Conservation (phyloP, 1,139 yeast species). For the Taphrina sp. region DNA sequence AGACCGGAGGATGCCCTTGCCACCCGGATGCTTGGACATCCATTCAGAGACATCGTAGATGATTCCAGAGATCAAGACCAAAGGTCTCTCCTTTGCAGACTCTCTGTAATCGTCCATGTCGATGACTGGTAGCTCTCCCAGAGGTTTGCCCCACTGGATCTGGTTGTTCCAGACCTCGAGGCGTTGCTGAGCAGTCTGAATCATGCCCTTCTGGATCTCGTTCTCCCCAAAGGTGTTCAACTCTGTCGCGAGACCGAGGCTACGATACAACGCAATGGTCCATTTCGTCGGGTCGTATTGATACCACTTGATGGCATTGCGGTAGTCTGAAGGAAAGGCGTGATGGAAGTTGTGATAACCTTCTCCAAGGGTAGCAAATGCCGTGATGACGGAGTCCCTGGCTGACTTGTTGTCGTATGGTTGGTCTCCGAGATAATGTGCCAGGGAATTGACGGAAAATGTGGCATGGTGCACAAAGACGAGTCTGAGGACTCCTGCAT, state of each 20-base stretch:
- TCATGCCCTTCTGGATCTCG: slow-evolving; percentile 92
- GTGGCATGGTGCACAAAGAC: slow-evolving; percentile 94
- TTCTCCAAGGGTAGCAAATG: slow-evolving; percentile 94
- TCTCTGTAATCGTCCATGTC: slow-evolving; percentile 77
- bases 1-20: slow-evolving; percentile 78
- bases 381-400: slow-evolving; percentile 91
- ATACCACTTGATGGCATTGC: slow-evolving; percentile 97
- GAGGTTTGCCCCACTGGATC: slow-evolving; percentile 89
- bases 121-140: slow-evolving; percentile 85
- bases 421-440: slow-evolving; percentile 97
- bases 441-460: slow-evolving; percentile 95
- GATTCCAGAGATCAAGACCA: slow-evolving; percentile 86
- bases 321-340: slow-evolving; percentile 97
- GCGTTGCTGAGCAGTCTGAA: slow-evolving; percentile 96
- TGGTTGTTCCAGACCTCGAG: slow-evolving; percentile 73
- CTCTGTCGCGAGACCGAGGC: slow-evolving; percentile 83
- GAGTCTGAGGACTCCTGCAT: slow-evolving; percentile 83
- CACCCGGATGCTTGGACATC: slow-evolving; percentile 96
- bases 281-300: slow-evolving; percentile 97
- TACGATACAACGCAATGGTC: slow-evolving; percentile 65
- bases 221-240: slow-evolving; percentile 90
- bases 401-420: slow-evolving; percentile 97
- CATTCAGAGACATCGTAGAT: slow-evolving; percentile 87
- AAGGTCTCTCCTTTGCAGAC: slow-evolving; percentile 53
- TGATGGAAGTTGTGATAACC: slow-evolving; percentile 99